Conservation (phyloP, 116 monocot species). For the Cymodocea nodosa region DNA sequence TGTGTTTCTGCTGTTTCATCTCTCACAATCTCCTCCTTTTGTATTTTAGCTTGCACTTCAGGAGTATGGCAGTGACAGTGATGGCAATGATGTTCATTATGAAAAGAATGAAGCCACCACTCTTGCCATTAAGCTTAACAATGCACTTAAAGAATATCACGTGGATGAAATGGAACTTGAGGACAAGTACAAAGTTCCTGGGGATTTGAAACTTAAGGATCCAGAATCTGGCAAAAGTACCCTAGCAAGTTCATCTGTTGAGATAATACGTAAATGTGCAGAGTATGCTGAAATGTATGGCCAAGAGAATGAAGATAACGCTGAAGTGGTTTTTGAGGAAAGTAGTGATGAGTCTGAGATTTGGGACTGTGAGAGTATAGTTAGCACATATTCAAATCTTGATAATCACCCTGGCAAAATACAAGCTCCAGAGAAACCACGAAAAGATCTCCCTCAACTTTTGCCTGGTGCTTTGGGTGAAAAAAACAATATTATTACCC, state of each 20-base stretch:
- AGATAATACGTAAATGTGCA: constrained; percentile 50
- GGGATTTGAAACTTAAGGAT: constrained; percentile 23
- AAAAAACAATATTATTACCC: constrained; percentile 43
- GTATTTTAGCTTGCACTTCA: constrained; percentile 41
- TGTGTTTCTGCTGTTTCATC: neutral
- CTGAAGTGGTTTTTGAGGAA: constrained; percentile 50
- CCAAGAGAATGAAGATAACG: constrained; percentile 34
- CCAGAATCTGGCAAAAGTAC: constrained; percentile 6
- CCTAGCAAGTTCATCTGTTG: constrained; percentile 25
- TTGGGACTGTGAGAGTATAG: constrained; percentile 95
- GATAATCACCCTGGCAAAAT: constrained; percentile 97
- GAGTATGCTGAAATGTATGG: constrained; percentile 83
- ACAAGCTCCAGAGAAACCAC: constrained; percentile 44
- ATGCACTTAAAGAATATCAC: constrained; percentile 40
- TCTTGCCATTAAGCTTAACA: constrained; percentile 43
- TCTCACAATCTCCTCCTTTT: neutral
- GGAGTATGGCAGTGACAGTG: constrained; percentile 62
- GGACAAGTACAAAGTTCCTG: constrained; percentile 56
- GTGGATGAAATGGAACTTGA: constrained; percentile 30
- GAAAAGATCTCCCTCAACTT: constrained; percentile 21
- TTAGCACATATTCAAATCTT: constrained; percentile 81
- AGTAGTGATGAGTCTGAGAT: constrained; percentile 85
- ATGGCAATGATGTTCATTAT: constrained; percentile 24
- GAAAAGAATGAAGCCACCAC: constrained; percentile 23
- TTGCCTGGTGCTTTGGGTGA: constrained; percentile 20